These are phyloP conservation scores for Schizochytrium sp. DNA, from an alignment of 108 stramenopile genomes.

Conservation along the genomic window DNA sequence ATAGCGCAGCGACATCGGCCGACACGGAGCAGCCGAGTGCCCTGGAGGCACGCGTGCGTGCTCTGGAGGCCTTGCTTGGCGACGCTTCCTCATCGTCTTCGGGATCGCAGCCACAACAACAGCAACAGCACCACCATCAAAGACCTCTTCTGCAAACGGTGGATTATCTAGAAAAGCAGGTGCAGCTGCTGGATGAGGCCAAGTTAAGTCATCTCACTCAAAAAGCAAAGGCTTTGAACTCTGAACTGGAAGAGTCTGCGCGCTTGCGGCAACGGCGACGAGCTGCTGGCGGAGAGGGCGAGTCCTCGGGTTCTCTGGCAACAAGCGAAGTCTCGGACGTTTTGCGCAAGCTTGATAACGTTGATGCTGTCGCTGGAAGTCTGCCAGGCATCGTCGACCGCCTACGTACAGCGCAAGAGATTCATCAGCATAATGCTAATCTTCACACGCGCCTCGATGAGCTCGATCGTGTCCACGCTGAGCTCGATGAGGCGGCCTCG, in stretches of 20 bases:
- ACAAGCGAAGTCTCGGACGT: neutral
- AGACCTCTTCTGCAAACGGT: neutral
- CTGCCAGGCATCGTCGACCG: neutral
- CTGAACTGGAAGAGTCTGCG: neutral
- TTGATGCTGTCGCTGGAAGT: neutral
- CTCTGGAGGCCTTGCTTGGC: neutral
- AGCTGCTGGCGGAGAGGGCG: neutral
- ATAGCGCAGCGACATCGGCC: neutral
- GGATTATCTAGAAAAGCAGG: neutral
- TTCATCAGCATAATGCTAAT: slow-evolving; percentile 11
- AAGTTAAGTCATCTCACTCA: neutral
- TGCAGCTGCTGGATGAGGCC: neutral
- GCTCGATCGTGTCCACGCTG: neutral
- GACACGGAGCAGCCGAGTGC: neutral
- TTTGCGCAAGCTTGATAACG: neutral
- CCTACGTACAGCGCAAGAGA: neutral
- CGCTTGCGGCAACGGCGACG: neutral
- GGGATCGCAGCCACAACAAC: neutral
- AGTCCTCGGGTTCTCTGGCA: neutral
- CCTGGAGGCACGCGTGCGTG: neutral
- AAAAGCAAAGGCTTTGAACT: neutral
- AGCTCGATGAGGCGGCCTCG: neutral
- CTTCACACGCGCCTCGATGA: slow-evolving; percentile 10
- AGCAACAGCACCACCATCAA: neutral
- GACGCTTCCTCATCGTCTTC: neutral